phyloP scores from a whole-genome alignment of 768 basidiomycete species.

The Agaricus subrufescens region DNA sequence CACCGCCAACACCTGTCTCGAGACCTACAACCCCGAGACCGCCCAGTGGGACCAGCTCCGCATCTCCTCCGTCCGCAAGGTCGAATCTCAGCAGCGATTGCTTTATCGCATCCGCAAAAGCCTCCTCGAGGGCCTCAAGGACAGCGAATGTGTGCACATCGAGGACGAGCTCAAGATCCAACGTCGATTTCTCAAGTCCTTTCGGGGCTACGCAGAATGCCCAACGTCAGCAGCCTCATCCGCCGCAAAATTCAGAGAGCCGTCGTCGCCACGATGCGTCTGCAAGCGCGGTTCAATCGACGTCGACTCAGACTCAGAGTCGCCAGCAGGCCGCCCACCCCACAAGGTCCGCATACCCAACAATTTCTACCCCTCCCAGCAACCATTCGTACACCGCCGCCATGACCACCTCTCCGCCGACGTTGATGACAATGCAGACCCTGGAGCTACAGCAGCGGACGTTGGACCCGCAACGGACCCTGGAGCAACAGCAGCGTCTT shows the following conservation, averaged over 20 bases:
- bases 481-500: no score
- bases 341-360: conserved; percentile 27
- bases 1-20: conserved; percentile 47
- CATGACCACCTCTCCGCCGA: no score
- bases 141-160: conserved; percentile 54
- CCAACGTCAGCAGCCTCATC: not conserved
- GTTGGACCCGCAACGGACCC: no score
- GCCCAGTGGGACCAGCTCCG: conserved; percentile 68
- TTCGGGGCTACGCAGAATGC: conserved; percentile 11
- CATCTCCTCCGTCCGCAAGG: conserved; percentile 52
- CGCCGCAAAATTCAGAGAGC: not conserved
- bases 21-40: conserved; percentile 49
- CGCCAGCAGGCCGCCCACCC: not conserved
- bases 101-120: conserved; percentile 58
- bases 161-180: conserved; percentile 52
- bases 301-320: not conserved
- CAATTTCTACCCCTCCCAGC: conserved; percentile 23
- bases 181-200: conserved; percentile 15
- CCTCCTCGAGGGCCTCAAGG: conserved; percentile 51
- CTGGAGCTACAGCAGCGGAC: no score
- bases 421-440: not conserved
- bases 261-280: conserved; percentile 1
- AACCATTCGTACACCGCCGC: conserved; percentile 6
- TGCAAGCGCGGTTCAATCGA: conserved; percentile 22
- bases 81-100: conserved; percentile 56